Conservation (phyloP, 192 early-diverging fungal species). For the Entomortierella lignicola region DNA sequence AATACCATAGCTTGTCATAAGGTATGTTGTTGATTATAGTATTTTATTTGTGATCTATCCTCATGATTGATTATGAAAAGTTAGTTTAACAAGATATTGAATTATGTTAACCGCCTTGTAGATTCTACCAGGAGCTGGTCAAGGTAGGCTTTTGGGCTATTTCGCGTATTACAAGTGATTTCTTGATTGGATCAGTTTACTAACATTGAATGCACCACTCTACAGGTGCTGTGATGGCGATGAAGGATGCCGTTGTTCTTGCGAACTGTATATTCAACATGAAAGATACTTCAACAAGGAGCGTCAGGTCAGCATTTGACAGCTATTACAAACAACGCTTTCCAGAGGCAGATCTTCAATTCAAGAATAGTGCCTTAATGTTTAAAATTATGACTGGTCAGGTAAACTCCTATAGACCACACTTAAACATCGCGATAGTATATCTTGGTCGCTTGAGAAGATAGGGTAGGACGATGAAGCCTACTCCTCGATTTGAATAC, state of each 20-base stretch:
- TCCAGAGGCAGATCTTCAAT: not conserved
- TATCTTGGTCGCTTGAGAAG: too few species aligned
- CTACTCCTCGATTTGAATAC: too few species aligned
- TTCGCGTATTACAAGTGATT: not conserved
- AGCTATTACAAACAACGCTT: not conserved
- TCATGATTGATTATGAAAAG: too few species aligned
- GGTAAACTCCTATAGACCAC: too few species aligned
- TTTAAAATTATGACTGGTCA: not conserved
- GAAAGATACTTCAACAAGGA: not conserved
- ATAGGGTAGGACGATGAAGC: too few species aligned
- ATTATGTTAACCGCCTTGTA: not conserved
- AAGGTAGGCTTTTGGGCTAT: not conserved
- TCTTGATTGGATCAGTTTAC: not conserved
- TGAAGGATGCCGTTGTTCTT: not conserved
- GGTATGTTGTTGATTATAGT: not conserved
- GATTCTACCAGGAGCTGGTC: not conserved
- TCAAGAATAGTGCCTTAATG: not conserved
- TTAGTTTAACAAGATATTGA: too few species aligned
- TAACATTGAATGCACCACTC: not conserved
- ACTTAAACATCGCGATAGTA: too few species aligned
- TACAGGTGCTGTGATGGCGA: not conserved
- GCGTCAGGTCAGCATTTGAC: not conserved
- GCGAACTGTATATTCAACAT: not conserved
- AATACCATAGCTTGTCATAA: not conserved
- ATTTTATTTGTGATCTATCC: too few species aligned